phyloP scores from a whole-genome alignment of 495 filamentous ascomycete species.

The Penicillium simplicissimum region DNA sequence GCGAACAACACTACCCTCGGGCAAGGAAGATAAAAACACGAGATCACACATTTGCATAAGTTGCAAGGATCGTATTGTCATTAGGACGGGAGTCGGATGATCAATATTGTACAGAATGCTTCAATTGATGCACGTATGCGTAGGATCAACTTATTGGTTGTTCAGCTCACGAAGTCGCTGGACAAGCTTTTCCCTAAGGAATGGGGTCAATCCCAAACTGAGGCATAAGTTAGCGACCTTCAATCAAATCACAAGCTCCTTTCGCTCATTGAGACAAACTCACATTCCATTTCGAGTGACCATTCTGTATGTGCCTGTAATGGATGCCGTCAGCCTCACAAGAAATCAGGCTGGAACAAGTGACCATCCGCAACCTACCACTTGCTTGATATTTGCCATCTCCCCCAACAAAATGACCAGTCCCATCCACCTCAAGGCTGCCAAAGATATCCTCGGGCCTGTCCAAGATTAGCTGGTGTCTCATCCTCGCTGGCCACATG shows the following conservation, averaged over 20 bases:
- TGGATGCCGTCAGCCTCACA: constrained; percentile 12
- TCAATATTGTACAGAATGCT: constrained; percentile 28
- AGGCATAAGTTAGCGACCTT: constrained; percentile 19
- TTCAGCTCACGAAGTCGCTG: constrained; percentile 46
- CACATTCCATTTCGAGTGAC: constrained; percentile 64
- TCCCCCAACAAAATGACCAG: constrained; percentile 67
- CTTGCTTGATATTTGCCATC: constrained; percentile 60
- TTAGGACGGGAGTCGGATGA: neutral
- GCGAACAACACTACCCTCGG: no score
- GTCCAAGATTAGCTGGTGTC: constrained; percentile 17
- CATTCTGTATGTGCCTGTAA: constrained; percentile 52
- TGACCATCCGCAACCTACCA: constrained; percentile 39
- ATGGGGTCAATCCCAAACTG: constrained; percentile 58
- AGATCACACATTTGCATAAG: no score
- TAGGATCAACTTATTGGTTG: constrained; percentile 9
- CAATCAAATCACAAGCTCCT: neutral
- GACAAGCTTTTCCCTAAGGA: constrained; percentile 57
- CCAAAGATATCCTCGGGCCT: constrained; percentile 90
- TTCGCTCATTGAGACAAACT: constrained; percentile 23
- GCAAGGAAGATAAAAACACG: no score
- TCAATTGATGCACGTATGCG: neutral
- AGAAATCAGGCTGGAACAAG: neutral
- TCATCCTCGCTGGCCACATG: neutral
- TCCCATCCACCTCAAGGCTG: constrained; percentile 79
- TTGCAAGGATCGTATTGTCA: neutral